phyloP scores from a whole-genome alignment of 2,329 filamentous ascomycete species.

The Alternaria panax region DNA sequence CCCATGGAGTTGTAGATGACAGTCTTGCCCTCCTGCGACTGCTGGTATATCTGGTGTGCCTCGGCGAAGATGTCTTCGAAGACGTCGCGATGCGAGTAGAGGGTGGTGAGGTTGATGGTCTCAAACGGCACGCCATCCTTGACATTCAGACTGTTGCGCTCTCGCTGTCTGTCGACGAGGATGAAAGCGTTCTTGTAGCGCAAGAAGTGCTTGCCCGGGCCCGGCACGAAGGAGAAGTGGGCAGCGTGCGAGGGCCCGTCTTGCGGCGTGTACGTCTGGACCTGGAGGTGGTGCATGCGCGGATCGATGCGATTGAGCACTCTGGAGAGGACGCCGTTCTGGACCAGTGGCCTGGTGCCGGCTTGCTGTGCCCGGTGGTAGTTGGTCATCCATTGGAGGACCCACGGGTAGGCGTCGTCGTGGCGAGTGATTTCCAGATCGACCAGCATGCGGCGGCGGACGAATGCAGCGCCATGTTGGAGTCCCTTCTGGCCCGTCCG shows the following conservation, averaged over 20 bases:
- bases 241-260: constrained; percentile 75
- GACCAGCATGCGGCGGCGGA: constrained; percentile 86
- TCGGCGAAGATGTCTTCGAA: constrained; percentile 91
- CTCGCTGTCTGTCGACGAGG: constrained; percentile 83
- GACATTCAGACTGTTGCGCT: constrained; percentile 76
- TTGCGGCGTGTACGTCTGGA: constrained; percentile 69
- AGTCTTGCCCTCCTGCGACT: constrained; percentile 89
- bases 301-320: constrained; percentile 66
- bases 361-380: constrained; percentile 72
- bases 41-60: constrained; percentile 79
- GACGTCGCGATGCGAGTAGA: constrained; percentile 87
- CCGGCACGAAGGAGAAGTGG: constrained; percentile 87
- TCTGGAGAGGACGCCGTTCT: constrained; percentile 57
- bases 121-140: constrained; percentile 91
- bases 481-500: constrained; percentile 81
- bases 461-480: constrained; percentile 73
- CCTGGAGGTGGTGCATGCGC: constrained; percentile 68
- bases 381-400: constrained; percentile 91
- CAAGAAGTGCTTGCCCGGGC: constrained; percentile 86
- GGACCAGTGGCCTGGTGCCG: constrained; percentile 35
- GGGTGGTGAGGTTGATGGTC: constrained; percentile 87
- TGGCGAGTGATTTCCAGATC: constrained; percentile 95
- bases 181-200: constrained; percentile 89
- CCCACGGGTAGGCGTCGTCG: constrained; percentile 92
- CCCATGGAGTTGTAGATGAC: constrained; percentile 86